phyloP scores from a whole-genome alignment of 257 asterid genomes.

The Paraleonurus japonicus region DNA sequence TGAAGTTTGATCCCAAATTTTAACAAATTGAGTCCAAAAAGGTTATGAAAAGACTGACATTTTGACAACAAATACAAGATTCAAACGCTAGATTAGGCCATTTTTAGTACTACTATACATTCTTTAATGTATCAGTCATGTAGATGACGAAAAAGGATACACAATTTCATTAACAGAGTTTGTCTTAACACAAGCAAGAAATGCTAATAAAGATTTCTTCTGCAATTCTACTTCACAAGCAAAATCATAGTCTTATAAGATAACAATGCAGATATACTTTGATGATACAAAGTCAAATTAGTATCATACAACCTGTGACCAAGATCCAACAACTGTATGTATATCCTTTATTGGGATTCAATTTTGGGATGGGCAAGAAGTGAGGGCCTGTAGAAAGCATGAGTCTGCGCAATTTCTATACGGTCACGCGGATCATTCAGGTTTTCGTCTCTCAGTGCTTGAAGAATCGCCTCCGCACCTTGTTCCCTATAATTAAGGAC shows the following conservation, averaged over 20 bases:
- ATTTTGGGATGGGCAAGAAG: slow-evolving; percentile 56
- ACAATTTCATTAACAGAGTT: neutral
- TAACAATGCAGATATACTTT: neutral
- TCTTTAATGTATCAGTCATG: no score
- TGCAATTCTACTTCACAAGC: neutral
- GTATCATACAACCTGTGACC: neutral
- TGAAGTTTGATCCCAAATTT: no score
- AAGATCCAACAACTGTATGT: neutral
- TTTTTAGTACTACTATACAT: no score
- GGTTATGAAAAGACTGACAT: neutral
- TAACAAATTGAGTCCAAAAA: neutral
- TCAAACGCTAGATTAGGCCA: neutral
- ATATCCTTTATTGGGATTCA: neutral
- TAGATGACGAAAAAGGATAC: neutral
- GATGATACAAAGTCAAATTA: neutral
- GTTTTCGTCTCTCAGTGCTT: slow-evolving; percentile 79
- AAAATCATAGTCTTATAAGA: neutral
- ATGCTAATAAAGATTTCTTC: neutral
- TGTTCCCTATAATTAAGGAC: slow-evolving; percentile 50
- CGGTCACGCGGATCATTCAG: slow-evolving; percentile 90
- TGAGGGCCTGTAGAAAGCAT: slow-evolving; percentile 88
- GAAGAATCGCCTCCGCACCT: slow-evolving; percentile 59
- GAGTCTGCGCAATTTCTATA: slow-evolving; percentile 82
- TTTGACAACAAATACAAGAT: neutral
- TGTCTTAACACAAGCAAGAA: neutral